These are phyloP conservation scores for Penicillium sp. DNA, from an alignment of 2,329 filamentous ascomycete genomes.

Conservation along the genomic window DNA sequence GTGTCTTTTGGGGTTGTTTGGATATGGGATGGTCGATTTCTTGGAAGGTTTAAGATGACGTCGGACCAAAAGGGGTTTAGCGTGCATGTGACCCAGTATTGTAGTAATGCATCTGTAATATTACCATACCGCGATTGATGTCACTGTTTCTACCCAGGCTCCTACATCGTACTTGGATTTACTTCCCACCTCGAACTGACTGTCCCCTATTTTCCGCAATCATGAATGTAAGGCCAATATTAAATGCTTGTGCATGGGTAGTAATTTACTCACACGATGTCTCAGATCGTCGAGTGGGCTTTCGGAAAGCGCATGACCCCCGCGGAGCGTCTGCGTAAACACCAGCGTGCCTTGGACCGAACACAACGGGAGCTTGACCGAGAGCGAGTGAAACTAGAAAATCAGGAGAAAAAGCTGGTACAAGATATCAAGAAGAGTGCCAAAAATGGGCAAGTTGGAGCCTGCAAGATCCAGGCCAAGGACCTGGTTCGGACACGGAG, in stretches of 20 bases:
- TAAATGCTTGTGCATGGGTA: background rate
- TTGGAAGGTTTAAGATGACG: conserved; percentile 21
- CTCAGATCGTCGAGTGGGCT: conserved; percentile 95
- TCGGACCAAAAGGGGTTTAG: conserved; percentile 23
- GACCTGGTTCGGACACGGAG: conserved; percentile 88
- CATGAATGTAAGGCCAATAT: conserved; percentile 41
- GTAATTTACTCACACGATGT: conserved; percentile 11
- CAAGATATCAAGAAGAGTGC: conserved; percentile 97
- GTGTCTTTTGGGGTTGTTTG: conserved; percentile 8
- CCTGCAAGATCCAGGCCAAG: conserved; percentile 97
- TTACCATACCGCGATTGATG: conserved; percentile 23
- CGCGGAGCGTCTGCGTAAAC: conserved; percentile 62
- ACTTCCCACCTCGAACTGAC: conserved; percentile 1
- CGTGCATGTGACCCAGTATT: conserved; percentile 24
- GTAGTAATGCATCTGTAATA: conserved; percentile 13
- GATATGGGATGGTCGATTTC: conserved; percentile 17
- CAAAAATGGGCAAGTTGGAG: conserved; percentile 97
- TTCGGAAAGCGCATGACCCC: conserved; percentile 99
- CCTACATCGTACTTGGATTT: conserved; percentile 5
- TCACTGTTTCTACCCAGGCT: conserved; percentile 17
- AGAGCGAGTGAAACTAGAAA: conserved; percentile 91
- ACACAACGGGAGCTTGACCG: conserved; percentile 95
- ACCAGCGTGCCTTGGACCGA: conserved; percentile 95
- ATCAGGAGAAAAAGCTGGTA: conserved; percentile 96
- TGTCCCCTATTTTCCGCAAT: conserved; percentile 1